These are phyloP conservation scores for Aspergillus sp. DNA, from an alignment of 2,329 filamentous ascomycete species.

Conservation along the genomic window DNA sequence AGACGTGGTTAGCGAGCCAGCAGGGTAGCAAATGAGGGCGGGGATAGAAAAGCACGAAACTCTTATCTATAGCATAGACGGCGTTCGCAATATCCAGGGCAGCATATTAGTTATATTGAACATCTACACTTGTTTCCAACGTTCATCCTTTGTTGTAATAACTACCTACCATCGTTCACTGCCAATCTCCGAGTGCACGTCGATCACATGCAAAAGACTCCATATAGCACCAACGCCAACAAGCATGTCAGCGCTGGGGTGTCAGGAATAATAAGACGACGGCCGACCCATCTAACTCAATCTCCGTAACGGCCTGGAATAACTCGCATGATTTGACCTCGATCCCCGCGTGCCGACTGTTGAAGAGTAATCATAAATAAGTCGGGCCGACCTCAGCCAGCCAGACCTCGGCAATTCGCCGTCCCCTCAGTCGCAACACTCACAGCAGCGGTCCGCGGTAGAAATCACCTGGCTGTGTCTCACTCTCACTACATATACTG, in stretches of 20 bases:
- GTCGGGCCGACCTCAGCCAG: conserved; percentile 7
- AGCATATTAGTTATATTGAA: conserved; percentile 1
- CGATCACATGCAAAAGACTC: conserved; percentile 8
- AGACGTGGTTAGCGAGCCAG: conserved; percentile 17
- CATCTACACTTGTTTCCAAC: neutral
- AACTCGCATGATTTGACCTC: neutral
- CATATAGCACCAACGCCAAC: neutral
- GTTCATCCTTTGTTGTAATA: too few species aligned
- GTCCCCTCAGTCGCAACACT: conserved; percentile 22
- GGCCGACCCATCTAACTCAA: neutral
- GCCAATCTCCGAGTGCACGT: too few species aligned
- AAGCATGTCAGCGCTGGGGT: neutral
- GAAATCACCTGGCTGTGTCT: neutral
- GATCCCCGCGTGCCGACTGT: neutral
- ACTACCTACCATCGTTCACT: too few species aligned
- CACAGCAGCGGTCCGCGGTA: conserved; percentile 24
- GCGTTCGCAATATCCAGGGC: conserved; percentile 11
- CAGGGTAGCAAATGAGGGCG: conserved; percentile 6
- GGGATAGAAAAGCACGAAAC: conserved; percentile 1
- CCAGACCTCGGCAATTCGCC: conserved; percentile 33
- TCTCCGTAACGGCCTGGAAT: neutral
- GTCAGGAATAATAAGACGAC: neutral
- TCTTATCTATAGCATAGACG: conserved; percentile 5
- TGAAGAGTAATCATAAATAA: neutral
- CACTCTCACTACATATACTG: neutral